These are phyloP conservation scores for Lactarius indigo DNA, from an alignment of 768 basidiomycete genomes.

Conservation along the genomic window DNA sequence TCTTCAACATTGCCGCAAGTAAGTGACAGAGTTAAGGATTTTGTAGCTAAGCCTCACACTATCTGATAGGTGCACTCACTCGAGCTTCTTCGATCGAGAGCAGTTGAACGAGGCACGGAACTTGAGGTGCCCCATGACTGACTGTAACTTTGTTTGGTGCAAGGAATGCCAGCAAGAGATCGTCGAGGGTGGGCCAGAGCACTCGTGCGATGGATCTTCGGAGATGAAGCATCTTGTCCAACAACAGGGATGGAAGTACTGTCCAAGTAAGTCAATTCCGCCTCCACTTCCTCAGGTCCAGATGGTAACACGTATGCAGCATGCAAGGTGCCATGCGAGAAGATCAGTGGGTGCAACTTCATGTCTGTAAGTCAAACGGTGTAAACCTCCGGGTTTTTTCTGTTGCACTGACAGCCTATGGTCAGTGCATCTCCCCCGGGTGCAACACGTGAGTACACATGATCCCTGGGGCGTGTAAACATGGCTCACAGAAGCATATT, in stretches of 20 bases:
- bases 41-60: neutral
- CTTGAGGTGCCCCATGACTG: conserved; percentile 31
- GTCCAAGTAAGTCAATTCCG: conserved; percentile 29
- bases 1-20: conserved; percentile 50
- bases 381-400: neutral
- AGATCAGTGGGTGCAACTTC: conserved; percentile 54
- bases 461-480: neutral
- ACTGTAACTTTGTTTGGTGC: conserved; percentile 34
- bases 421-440: conserved; percentile 51
- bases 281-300: neutral
- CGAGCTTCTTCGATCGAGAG: conserved; percentile 30
- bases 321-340: conserved; percentile 48
- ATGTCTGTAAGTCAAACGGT: conserved; percentile 44
- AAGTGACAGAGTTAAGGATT: conserved; percentile 20
- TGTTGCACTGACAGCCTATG: neutral
- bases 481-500: neutral
- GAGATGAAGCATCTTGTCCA: conserved; percentile 33
- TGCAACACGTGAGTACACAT: conserved; percentile 43
- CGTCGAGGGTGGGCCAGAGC: conserved; percentile 24
- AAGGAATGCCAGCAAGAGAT: conserved; percentile 32
- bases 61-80: conserved; percentile 19
- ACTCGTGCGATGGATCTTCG: conserved; percentile 34
- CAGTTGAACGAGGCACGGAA: conserved; percentile 27
- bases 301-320: conserved; percentile 30
- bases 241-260: conserved; percentile 34